Evolutionary conservation across 306 rosid genomes (phyloP), one percentile per base, ranked within the genome.

Genomic region (Trichosanthes cucumerina): DNA sequence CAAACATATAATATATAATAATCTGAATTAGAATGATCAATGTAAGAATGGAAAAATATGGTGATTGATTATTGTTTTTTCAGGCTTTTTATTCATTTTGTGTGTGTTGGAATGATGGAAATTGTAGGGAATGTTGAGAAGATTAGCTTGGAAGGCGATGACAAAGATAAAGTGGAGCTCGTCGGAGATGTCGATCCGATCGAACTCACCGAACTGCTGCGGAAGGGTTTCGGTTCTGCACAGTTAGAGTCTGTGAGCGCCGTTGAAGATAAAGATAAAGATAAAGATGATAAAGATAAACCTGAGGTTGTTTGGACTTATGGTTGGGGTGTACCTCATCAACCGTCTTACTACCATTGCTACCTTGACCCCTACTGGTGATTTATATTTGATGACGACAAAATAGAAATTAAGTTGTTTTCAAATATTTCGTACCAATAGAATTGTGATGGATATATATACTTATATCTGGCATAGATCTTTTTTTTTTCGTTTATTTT

Each of bases 131-230:
- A 50, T 34, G 14, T 68, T 4, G 52, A 68, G 23, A 39, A 12
- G 6, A 19, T 68, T 39, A 68, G 75, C 52, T 39, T 86, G 28
- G 56, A 53, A 31, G 79, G 82, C 1, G 28, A 44, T 0, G 83
- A 66, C 11, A 80, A 82, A 78, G 80, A 75, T 47, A 53, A 83
- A 81, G 76, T 90, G 31, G 90, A 62, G 43, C 84, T 88, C 5
- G 81, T 39, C 0, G 94, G 94, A 7, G 87, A 85, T 3, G 16
- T 90, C 0, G 92, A 90, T 46, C 77, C 86, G 18, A 86, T 81
- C 43, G 9, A 10, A 62, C 91, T 90, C 52, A 33, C 84, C 53
- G 60, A n/a, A 33, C 56, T 59, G 19, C 88, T 90, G 1, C 80
- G 91, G 33, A 88, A 87, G 82, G 52, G 43, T 5, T 76, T 88